A percentile compares a stretch with the other conserved stretches of the same genome.
phyloP scores from a whole-genome alignment of 805 yeast species.

The Blastobotrys robertii region DNA sequence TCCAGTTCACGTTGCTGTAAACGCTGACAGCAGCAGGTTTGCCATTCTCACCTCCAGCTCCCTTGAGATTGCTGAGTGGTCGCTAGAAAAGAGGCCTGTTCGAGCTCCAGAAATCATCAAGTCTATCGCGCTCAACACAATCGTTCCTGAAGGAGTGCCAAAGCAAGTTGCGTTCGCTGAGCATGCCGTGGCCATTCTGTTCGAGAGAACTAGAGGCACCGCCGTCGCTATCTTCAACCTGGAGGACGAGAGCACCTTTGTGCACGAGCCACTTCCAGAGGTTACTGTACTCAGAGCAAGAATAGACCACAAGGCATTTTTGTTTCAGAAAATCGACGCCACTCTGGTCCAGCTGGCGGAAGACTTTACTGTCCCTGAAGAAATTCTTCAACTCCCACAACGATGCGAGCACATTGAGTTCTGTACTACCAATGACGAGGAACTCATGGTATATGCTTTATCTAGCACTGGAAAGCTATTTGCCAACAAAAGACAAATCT shows the following conservation, averaged over 20 bases:
- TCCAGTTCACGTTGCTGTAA: conserved; percentile 56
- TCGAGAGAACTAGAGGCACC: conserved; percentile 16
- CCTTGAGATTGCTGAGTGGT: conserved; percentile 38
- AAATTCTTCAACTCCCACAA: conserved; percentile 42
- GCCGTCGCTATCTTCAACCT: conserved; percentile 14
- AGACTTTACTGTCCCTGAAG: too few species aligned
- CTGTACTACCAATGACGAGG: conserved; percentile 2
- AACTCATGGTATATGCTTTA: conserved; percentile 48
- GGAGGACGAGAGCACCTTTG: conserved; percentile 8
- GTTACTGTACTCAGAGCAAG: conserved; percentile 47
- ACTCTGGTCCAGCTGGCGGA: conserved; percentile 26
- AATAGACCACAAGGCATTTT: conserved; percentile 34
- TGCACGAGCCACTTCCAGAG: conserved; percentile 33
- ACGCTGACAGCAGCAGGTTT: conserved; percentile 45
- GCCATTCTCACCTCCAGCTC: conserved; percentile 47
- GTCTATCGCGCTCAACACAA: conserved; percentile 5
- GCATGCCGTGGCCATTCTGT: conserved; percentile 44
- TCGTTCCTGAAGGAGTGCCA: conserved; percentile 8
- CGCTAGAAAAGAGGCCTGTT: conserved; percentile 6
- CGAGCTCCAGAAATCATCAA: conserved; percentile 9
- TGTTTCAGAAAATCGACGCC: conserved; percentile 58
- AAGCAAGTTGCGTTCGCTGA: conserved; percentile 56
- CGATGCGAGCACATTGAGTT: conserved; percentile 42
- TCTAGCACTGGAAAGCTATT: conserved; percentile 66
- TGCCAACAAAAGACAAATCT: conserved; percentile 48